phyloP scores from a whole-genome alignment of 805 yeast species.

The Diddensiella transvaalensis region DNA sequence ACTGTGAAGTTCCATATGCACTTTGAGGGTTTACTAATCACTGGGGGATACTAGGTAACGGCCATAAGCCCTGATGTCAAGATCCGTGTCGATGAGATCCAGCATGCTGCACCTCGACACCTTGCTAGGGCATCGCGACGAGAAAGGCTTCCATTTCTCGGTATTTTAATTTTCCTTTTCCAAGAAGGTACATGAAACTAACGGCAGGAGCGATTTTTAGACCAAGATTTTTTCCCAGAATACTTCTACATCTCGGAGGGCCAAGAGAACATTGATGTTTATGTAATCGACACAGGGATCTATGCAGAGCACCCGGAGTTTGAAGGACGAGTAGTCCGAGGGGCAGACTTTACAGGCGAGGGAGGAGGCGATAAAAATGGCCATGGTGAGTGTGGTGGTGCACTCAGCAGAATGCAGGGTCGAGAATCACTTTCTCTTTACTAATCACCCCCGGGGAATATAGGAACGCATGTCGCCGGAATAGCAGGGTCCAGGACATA shows the following conservation, averaged over 20 bases:
- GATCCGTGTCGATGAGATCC: conserved; percentile 52
- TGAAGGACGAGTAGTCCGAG: conserved; percentile 39
- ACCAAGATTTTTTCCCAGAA: conserved; percentile 39
- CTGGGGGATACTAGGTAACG: conserved; percentile 46
- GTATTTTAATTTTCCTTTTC: too few relatives aligned
- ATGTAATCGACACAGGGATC: conserved; percentile 80
- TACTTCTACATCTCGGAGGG: conserved; percentile 41
- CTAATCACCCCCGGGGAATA: conserved; percentile 3
- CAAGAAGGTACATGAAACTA: too few relatives aligned
- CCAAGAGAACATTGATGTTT: conserved; percentile 55
- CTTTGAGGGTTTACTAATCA: neutral
- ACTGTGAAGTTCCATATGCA: neutral
- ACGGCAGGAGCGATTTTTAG: too few relatives aligned
- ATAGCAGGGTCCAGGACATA: conserved; percentile 70
- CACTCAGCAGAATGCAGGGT: neutral
- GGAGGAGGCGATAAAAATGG: conserved; percentile 69
- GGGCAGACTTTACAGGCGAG: conserved; percentile 46
- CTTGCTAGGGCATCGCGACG: conserved; percentile 33
- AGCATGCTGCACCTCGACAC: conserved; percentile 52
- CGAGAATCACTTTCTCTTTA: neutral
- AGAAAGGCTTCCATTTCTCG: conserved; percentile 19
- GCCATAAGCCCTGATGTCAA: conserved; percentile 65
- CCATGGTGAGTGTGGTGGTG: conserved; percentile 62
- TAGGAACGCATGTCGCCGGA: conserved; percentile 85
- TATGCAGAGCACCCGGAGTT: conserved; percentile 43